Evolutionary conservation across 176 grass and related monocot genomes (phyloP).

Genomic region (Oryza rufipogon): DNA sequence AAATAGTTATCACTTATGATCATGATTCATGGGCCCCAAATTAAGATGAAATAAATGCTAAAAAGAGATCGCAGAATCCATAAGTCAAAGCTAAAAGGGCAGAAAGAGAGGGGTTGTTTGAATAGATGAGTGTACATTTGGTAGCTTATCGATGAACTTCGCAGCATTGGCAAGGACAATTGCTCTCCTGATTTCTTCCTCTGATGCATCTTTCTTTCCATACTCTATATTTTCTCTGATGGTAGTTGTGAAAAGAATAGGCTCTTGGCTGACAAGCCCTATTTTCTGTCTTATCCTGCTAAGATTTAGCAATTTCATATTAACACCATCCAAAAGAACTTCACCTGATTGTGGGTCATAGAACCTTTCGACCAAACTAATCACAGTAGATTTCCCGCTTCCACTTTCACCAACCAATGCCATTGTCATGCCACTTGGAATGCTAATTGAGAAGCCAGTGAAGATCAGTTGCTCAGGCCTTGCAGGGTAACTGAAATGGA

Average conservation of each 20-base stretch:
- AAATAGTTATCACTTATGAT: slow-evolving; percentile 22
- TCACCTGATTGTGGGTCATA: slow-evolving; percentile 78
- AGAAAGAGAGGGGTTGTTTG: background rate
- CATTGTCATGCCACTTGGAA: slow-evolving; percentile 68
- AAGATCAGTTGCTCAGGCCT: slow-evolving; percentile 73
- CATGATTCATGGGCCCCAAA: background rate
- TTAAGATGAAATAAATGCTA: background rate
- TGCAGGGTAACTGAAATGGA: slow-evolving; percentile 71
- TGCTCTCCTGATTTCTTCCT: slow-evolving; percentile 63
- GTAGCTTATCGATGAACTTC: slow-evolving; percentile 71
- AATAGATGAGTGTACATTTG: slow-evolving; percentile 47
- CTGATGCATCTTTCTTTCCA: slow-evolving; percentile 65
- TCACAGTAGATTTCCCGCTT: slow-evolving; percentile 77
- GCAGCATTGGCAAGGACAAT: slow-evolving; percentile 72
- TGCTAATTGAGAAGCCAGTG: slow-evolving; percentile 62
- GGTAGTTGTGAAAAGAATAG: slow-evolving; percentile 73
- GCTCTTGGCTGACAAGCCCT: slow-evolving; percentile 79
- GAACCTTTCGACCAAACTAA: slow-evolving; percentile 78
- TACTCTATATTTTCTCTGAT: slow-evolving; percentile 76
- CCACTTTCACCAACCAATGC: slow-evolving; percentile 82
- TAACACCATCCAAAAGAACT: slow-evolving; percentile 72
- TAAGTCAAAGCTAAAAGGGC: background rate
- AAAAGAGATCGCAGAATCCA: background rate
- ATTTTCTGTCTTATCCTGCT: slow-evolving; percentile 70
- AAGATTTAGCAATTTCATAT: slow-evolving; percentile 64